Evolutionary conservation across 495 filamentous ascomycete genomes (phyloP).

Genomic region (Terfezia claveryi): DNA sequence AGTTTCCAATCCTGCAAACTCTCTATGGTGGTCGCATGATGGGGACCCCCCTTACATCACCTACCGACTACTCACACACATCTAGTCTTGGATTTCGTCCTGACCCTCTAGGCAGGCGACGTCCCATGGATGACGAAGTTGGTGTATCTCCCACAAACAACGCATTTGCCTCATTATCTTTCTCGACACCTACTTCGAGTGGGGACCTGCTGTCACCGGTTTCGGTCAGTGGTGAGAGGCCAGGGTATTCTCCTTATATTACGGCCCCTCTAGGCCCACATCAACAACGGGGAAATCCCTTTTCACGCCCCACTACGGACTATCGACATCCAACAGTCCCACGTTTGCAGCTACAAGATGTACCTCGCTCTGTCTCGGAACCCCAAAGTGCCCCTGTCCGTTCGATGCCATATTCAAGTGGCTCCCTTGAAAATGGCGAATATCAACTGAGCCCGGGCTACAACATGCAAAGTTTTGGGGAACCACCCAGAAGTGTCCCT

Average conservation of each 20-base stretch:
- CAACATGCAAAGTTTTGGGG: slow-evolving; percentile 16
- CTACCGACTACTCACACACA: slow-evolving; percentile 19
- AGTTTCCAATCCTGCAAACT: slow-evolving; percentile 81
- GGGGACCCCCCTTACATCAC: slow-evolving; percentile 18
- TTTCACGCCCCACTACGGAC: slow-evolving; percentile 29
- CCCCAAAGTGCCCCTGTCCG: slow-evolving; percentile 36
- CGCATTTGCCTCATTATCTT: slow-evolving; percentile 30
- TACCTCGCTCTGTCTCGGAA: slow-evolving; percentile 36
- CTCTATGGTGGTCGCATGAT: slow-evolving; percentile 34
- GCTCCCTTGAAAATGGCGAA: slow-evolving; percentile 31
- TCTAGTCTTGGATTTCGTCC: slow-evolving; percentile 13
- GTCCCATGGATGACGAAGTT: slow-evolving; percentile 17
- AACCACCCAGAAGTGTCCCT: slow-evolving; percentile 19
- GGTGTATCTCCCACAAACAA: slow-evolving; percentile 23
- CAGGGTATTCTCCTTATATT: slow-evolving; percentile 19
- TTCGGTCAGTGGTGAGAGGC: slow-evolving; percentile 22
- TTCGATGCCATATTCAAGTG: slow-evolving; percentile 39
- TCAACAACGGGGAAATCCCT: slow-evolving; percentile 19
- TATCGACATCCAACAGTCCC: slow-evolving; percentile 32
- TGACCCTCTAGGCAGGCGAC: slow-evolving; percentile 13
- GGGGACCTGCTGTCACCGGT: slow-evolving; percentile 19
- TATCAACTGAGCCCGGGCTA: slow-evolving; percentile 22
- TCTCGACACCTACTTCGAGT: slow-evolving; percentile 22
- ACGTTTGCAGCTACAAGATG: slow-evolving; percentile 36
- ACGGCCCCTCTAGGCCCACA: slow-evolving; percentile 11